Base-by-base conservation (phyloP, 768 basidiomycete species). In the Fibroporia radiculosa region DNA sequence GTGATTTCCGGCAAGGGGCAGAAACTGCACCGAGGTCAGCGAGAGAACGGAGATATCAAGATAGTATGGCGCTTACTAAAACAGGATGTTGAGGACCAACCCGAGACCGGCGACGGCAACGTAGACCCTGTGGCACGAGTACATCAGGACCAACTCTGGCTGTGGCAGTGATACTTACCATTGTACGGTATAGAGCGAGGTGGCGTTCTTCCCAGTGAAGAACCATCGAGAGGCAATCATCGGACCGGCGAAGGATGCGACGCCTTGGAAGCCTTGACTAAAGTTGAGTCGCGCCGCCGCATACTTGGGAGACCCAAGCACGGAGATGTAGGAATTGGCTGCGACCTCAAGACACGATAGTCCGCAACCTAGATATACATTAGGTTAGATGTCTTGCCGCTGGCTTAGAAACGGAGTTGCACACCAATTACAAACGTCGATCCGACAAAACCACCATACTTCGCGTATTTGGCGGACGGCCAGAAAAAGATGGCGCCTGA, bases 311-410 rank as follows among this genome's bases (percentile, higher is more conserved):
- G 75, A 67, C 34, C 82, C 81, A 40, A 84, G 65, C 27, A 84
- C 79, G 14, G 82, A 63, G 50, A 86, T 82, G 62, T 87, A 85
- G n/a, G 83, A 83, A 63, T 88, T 88, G 33, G 84, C 85, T 1
- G 84, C 78, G 14, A 84, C 82, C 62, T 83, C 80, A 34, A 84
- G 66, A 24, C 77, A 74, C 8, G 75, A 69, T 6, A 87, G 70
- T 31, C 86, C 86, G 50, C 79, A 81, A 2, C 78, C 77, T 76
- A 34, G 28, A n/a, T n/a, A n/a, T n/a, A 45, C 56, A 56, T 48
- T 62, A 37, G 44, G 35, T n/a, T 42, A 19, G 20, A 13, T 19
- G 11, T 18, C 12, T 31, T 33, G 14, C 31, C 25, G 24, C 16
- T 13, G 38, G 7, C 10, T 33, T 13, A 26, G 26, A 26, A 42